Base-by-base conservation (phyloP, 2,329 filamentous ascomycete genomes). In the Fusarium acutatum region DNA sequence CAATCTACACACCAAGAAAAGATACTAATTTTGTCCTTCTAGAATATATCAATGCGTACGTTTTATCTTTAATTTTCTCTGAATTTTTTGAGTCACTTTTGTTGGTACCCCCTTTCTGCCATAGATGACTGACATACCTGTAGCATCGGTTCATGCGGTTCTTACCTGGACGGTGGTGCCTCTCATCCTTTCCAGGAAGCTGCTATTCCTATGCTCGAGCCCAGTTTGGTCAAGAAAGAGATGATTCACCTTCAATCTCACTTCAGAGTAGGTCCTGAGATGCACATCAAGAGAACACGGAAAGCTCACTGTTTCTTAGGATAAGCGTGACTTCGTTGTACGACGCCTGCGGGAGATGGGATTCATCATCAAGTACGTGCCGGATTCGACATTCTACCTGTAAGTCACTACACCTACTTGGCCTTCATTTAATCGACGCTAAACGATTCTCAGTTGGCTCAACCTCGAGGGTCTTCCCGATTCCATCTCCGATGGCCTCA, bases 181-280 rank as follows among this genome's bases (percentile, higher is more conserved):
- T 97, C 96, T 81, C 95, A 96, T 38, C 94, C 96, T 46, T 97
- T 98, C 89, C 96, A 98, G 83, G 94, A 98, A 83, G 96, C 95
- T 13, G 94, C 96, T 15, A 89, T 98, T 59, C 89, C 92, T 40
- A 97, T 98, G 94, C 90, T 98, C n/a, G 94, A 97, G 76, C 96
- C 96, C 2, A 85, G 84, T 15, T 89, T 94, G 38, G 96, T 98
- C 41, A 89, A 90, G 73, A 86, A 86, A 41, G 96, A 98, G 84
- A 98, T 98, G 96, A 88, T 89, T 69, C 94, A 95, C 34, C 89
- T 98, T 64, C 96, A 98, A 84, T 86, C 82, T 44, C 96, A 98
- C 85, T 98, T 98, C 90, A 90, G 86, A 64, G 86, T 88, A 83
- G 59, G 83, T 81, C 13, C 26, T 47, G 44, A 28, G 26, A 28